Percentiles rank a stretch among this genome's conserved stretches.
Conservation (phyloP, 2,329 filamentous ascomycete species). For the Chaetoscypha palmicola region DNA sequence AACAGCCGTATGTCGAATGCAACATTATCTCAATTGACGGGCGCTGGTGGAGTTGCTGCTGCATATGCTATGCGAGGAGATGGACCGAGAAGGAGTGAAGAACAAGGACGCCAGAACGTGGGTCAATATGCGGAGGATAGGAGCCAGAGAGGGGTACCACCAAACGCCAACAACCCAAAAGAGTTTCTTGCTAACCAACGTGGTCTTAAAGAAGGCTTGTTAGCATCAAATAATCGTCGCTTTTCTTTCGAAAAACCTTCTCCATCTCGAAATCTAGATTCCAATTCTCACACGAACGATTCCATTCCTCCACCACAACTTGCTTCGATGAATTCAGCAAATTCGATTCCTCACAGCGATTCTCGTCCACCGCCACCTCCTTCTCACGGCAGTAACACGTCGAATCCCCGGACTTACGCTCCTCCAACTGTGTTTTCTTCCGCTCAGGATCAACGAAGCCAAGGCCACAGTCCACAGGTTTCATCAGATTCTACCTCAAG, state of each 20-base stretch:
- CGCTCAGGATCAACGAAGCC: conserved; percentile 5
- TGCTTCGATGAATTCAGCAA: conserved; percentile 9
- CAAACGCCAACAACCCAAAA: conserved; percentile 30
- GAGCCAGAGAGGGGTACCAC: conserved; percentile 35
- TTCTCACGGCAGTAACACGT: conserved; percentile 5
- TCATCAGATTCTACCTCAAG: conserved; percentile 22
- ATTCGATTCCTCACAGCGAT: conserved; percentile 6
- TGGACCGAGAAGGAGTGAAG: conserved; percentile 15
- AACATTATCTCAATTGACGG: conserved; percentile 73
- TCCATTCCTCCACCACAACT: conserved; percentile 16
- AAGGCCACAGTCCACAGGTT: conserved; percentile 16
- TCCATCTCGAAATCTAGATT: conserved; percentile 13
- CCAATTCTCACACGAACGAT: conserved; percentile 13
- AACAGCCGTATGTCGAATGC: conserved; percentile 77
- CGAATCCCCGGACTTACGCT: conserved; percentile 16
- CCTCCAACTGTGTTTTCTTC: conserved; percentile 13
- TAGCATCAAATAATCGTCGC: conserved; percentile 26
- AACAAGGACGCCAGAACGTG: conserved; percentile 19
- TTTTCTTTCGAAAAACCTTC: conserved; percentile 26
- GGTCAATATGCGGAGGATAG: conserved; percentile 28
- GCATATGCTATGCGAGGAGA: conserved; percentile 35
- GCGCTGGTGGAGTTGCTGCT: conserved; percentile 49
- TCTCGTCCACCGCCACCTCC: conserved; percentile 5
- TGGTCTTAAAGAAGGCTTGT: conserved; percentile 31
- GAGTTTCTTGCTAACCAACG: conserved; percentile 30